A percentile compares a stretch with the other conserved stretches of the same genome.
These are phyloP conservation scores for Isochrysis galbana DNA, from an alignment of 78 protist species.

Conservation along the genomic window DNA sequence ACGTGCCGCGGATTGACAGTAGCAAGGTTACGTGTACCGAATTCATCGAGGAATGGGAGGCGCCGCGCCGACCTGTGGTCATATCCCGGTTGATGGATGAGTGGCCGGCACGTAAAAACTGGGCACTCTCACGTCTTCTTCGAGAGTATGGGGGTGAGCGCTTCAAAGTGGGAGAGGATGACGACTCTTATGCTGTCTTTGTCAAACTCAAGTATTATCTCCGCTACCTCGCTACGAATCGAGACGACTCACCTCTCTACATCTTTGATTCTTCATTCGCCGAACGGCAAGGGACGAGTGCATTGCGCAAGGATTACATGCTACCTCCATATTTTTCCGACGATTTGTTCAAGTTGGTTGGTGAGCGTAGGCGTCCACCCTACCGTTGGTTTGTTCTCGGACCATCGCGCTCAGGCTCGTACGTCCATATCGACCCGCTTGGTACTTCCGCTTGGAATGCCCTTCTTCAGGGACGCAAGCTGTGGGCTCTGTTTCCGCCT, in stretches of 20 bases:
- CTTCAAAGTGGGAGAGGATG: constrained; percentile 1
- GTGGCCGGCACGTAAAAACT: neutral
- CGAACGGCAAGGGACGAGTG: neutral
- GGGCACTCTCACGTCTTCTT: neutral
- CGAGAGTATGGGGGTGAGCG: neutral
- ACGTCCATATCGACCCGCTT: constrained; percentile 26
- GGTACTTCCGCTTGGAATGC: constrained; percentile 26
- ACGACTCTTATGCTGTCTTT: neutral
- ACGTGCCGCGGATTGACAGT: neutral
- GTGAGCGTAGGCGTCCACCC: constrained; percentile 8
- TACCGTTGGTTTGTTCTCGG: constrained; percentile 10
- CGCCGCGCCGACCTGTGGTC: neutral
- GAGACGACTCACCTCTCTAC: constrained; percentile 21
- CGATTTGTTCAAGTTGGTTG: neutral
- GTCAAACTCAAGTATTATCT: neutral
- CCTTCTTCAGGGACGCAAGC: neutral
- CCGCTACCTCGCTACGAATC: neutral
- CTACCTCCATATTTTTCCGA: neutral
- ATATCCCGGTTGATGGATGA: neutral
- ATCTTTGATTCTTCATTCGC: constrained; percentile 11
- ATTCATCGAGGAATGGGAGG: neutral
- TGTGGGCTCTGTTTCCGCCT: constrained; percentile 19
- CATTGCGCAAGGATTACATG: neutral
- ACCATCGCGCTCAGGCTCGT: constrained; percentile 29
- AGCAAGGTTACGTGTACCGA: too few relatives aligned